phyloP scores from a whole-genome alignment of 1,284 basidiomycete species.

The Tilletia caries region DNA sequence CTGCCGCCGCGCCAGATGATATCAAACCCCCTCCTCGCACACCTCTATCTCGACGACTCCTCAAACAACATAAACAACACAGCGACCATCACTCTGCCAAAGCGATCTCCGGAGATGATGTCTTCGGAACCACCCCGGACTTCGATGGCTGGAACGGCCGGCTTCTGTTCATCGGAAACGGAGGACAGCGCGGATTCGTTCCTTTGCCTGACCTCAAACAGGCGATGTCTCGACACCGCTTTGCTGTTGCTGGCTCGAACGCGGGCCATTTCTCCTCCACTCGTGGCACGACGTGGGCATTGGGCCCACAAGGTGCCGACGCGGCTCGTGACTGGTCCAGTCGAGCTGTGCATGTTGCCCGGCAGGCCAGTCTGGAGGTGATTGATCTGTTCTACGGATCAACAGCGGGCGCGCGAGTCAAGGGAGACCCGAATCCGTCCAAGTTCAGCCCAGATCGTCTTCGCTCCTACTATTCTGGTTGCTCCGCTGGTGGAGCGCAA shows the following conservation, averaged over 20 bases:
- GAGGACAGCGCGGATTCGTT: constrained; percentile 20
- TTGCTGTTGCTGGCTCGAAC: constrained; percentile 25
- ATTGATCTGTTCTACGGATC: constrained; percentile 23
- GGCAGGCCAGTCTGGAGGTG: constrained; percentile 17
- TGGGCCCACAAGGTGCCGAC: constrained; percentile 19
- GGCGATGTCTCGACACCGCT: constrained; percentile 17
- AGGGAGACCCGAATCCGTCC: background rate
- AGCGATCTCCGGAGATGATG: constrained; percentile 14
- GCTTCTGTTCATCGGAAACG: constrained; percentile 21
- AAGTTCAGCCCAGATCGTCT: background rate
- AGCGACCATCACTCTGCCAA: background rate
- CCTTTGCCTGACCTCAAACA: constrained; percentile 20
- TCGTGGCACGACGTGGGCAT: constrained; percentile 18
- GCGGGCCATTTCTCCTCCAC: constrained; percentile 19
- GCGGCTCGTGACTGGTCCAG: constrained; percentile 19
- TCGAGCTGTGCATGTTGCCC: constrained; percentile 20
- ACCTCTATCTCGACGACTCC: too few species aligned
- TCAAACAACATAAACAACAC: too few species aligned
- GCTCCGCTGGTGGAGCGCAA: constrained; percentile 48
- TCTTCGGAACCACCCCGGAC: background rate
- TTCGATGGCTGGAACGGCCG: constrained; percentile 26
- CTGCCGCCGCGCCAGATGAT: too few species aligned
- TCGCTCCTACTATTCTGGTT: constrained; percentile 31
- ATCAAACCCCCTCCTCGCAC: too few species aligned
- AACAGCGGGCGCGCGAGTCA: constrained; percentile 15